Conservation (phyloP, 176 grass and related monocot species). For the Paspalum vaginatum region DNA sequence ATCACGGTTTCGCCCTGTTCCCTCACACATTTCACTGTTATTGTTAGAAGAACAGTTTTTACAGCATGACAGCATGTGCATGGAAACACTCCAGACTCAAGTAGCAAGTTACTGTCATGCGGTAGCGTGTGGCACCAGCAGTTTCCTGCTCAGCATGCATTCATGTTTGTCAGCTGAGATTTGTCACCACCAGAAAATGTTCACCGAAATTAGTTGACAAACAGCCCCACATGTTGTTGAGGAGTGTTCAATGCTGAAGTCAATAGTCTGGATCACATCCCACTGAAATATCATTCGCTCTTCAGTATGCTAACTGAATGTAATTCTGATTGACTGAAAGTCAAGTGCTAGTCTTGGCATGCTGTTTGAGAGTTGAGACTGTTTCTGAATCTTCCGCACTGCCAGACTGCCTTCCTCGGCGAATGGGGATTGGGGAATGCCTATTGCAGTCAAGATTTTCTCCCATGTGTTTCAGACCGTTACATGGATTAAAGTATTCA, state of each 20-base stretch:
- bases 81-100: too few species aligned
- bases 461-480: background rate
- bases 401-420: too few species aligned
- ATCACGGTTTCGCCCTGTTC: background rate
- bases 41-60: background rate
- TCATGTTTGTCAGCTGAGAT: background rate
- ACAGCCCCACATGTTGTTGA: conserved; percentile 18
- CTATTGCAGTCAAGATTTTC: background rate
- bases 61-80: conserved; percentile 33
- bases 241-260: background rate
- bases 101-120: background rate
- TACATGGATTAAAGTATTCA: background rate
- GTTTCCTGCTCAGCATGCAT: background rate
- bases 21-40: background rate
- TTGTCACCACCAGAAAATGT: background rate
- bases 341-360: background rate
- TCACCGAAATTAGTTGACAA: background rate
- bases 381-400: background rate
- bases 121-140: background rate
- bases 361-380: background rate
- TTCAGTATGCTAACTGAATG: background rate
- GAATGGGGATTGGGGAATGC: too few species aligned
- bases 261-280: background rate
- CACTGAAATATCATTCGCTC: background rate
- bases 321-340: background rate